Conservation (phyloP, 75 land plant species). For the Sequoia sempervirens region DNA sequence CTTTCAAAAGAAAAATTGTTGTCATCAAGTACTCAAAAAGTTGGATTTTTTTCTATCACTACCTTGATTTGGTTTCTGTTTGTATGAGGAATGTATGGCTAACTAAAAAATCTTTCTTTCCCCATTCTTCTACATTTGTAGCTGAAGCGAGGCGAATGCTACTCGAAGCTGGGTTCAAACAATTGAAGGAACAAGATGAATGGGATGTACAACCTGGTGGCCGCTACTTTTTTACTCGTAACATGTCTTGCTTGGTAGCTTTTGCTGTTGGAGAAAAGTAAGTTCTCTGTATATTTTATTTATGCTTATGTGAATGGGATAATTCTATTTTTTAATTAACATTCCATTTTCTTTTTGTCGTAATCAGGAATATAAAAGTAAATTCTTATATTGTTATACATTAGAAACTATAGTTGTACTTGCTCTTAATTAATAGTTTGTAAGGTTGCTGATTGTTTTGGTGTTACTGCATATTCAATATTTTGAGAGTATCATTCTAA, state of each 20-base stretch:
- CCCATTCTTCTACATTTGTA: constrained; percentile 15
- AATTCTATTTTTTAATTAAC: not conserved
- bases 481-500: not conserved
- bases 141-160: constrained; percentile 84
- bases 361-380: not conserved
- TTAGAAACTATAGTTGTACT: not conserved
- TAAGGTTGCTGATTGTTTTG: not conserved
- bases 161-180: constrained; percentile 75
- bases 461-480: not conserved
- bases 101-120: not conserved
- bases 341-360: not conserved
- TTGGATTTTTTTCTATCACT: not conserved
- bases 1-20: not conserved
- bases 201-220: constrained; percentile 95
- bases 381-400: not conserved
- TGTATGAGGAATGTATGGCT: not conserved
- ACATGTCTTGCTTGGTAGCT: constrained; percentile 90
- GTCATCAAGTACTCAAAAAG: not conserved
- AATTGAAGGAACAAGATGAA: constrained; percentile 81
- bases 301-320: not conserved
- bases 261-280: constrained; percentile 90
- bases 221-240: constrained; percentile 88
- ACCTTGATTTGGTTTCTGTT: not conserved
- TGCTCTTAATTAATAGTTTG: not conserved
- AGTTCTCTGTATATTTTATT: constrained; percentile 14